phyloP scores from a whole-genome alignment of 768 basidiomycete species.

The Pilatotrama ljubarskyi region DNA sequence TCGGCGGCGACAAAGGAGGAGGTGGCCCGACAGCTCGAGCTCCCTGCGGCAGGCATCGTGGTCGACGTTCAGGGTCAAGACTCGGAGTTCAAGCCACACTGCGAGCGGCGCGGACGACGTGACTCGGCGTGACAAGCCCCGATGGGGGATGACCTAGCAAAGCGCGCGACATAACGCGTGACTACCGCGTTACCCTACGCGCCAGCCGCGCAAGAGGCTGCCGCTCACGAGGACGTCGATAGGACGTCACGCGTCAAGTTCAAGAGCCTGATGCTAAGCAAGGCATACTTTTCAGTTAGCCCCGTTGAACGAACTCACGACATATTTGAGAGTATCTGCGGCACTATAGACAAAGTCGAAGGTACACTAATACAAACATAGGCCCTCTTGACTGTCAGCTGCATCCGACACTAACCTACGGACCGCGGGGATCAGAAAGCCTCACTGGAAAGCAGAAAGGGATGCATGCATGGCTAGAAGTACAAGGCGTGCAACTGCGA shows the following conservation, averaged over 20 bases:
- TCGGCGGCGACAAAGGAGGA: background rate
- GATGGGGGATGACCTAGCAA: background rate
- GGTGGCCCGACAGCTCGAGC: background rate
- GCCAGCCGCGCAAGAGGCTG: no score
- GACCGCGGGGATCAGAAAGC: no score
- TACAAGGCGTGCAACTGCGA: background rate
- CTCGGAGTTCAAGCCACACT: background rate
- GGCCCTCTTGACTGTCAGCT: no score
- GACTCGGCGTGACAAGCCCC: background rate
- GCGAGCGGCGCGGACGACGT: background rate
- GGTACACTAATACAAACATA: no score
- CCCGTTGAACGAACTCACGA: no score
- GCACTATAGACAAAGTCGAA: no score
- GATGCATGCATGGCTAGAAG: background rate
- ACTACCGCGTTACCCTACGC: background rate
- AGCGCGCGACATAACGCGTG: conserved; percentile 9
- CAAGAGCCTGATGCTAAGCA: no score
- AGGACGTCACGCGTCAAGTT: no score
- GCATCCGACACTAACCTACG: no score
- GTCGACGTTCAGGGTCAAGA: background rate
- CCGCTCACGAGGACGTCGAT: no score
- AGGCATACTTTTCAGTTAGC: no score
- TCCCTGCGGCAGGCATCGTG: background rate
- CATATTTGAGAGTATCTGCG: no score
- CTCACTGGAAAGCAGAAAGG: background rate